A percentile compares a stretch with the other conserved stretches of the same genome.
These are phyloP conservation scores for Panaeolus cyanescens DNA, from an alignment of 768 basidiomycete species.

Conservation along the genomic window DNA sequence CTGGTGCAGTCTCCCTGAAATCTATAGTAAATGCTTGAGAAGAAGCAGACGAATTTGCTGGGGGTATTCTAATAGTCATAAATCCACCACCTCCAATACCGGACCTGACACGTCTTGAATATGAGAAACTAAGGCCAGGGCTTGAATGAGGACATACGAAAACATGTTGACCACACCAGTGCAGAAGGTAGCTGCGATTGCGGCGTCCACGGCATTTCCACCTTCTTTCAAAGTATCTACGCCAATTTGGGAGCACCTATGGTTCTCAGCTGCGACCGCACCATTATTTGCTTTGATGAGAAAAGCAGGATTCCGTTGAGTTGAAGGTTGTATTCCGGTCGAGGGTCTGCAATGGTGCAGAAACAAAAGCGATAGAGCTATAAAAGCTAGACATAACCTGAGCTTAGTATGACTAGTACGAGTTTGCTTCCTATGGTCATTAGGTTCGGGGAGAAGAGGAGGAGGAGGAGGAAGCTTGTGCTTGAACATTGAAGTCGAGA, in stretches of 20 bases:
- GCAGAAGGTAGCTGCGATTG: slow-evolving; percentile 79
- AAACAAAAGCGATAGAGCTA: neutral
- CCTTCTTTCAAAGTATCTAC: slow-evolving; percentile 75
- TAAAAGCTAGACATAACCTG: neutral
- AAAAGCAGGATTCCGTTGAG: slow-evolving; percentile 42
- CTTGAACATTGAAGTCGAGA: neutral
- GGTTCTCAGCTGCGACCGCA: slow-evolving; percentile 90
- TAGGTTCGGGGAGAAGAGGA: neutral
- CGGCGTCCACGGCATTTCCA: slow-evolving; percentile 91
- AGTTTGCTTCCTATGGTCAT: neutral
- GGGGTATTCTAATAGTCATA: slow-evolving; percentile 80
- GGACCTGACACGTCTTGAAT: slow-evolving; percentile 43
- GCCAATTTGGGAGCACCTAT: slow-evolving; percentile 83
- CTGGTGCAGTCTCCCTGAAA: slow-evolving; percentile 88
- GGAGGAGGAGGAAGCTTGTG: neutral
- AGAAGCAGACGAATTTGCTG: slow-evolving; percentile 33
- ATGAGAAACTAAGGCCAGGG: slow-evolving; percentile 2
- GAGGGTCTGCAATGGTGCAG: neutral
- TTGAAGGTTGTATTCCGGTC: neutral
- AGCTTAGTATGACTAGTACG: neutral
- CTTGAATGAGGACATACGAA: slow-evolving; percentile 53
- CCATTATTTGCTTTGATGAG: slow-evolving; percentile 65
- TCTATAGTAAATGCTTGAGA: slow-evolving; percentile 78
- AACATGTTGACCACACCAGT: slow-evolving; percentile 88
- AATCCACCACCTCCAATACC: slow-evolving; percentile 90